Conservation (phyloP, 2,329 filamentous ascomycete genomes). For the Penicillium verrucosum region DNA sequence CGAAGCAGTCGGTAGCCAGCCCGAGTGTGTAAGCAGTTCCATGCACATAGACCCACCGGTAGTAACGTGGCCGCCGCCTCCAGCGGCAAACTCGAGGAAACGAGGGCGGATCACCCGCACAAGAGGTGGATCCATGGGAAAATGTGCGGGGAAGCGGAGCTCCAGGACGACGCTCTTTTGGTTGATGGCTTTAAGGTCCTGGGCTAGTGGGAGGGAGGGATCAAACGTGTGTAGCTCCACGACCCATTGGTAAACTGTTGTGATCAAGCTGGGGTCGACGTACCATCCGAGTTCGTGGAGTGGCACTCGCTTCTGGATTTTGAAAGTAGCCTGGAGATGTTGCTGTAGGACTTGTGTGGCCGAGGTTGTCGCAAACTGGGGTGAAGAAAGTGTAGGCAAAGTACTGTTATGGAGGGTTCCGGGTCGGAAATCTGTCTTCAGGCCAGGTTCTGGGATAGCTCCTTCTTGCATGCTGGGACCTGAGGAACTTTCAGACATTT, state of each 20-base stretch:
- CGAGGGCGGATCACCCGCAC: conserved; percentile 77
- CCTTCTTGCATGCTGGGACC: conserved; percentile 1
- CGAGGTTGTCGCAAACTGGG: conserved; percentile 59
- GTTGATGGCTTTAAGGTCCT: conserved; percentile 65
- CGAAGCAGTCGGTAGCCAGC: conserved; percentile 70
- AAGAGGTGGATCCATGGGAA: conserved; percentile 77
- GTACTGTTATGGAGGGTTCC: conserved; percentile 60
- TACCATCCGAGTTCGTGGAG: conserved; percentile 77
- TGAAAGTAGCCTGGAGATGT: conserved; percentile 63
- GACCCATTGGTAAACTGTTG: conserved; percentile 86
- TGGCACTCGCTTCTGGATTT: conserved; percentile 60
- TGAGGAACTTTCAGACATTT: conserved; percentile 5
- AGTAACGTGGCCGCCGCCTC: conserved; percentile 85
- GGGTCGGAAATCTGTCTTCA: conserved; percentile 62
- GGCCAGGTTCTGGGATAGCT: neutral
- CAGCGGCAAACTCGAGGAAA: conserved; percentile 66
- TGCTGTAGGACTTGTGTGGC: conserved; percentile 63
- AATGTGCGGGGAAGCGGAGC: conserved; percentile 73
- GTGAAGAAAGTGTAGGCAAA: conserved; percentile 63
- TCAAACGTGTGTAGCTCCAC: conserved; percentile 85
- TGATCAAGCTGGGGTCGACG: conserved; percentile 63
- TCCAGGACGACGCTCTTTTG: conserved; percentile 73
- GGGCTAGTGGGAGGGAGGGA: conserved; percentile 61
- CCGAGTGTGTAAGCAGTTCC: conserved; percentile 77
- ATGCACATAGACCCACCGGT: conserved; percentile 79